Evolutionary conservation across 1,284 basidiomycete genomes (phyloP), one percentile per base, ranked within the genome.

Genomic region (Somion occarium): DNA sequence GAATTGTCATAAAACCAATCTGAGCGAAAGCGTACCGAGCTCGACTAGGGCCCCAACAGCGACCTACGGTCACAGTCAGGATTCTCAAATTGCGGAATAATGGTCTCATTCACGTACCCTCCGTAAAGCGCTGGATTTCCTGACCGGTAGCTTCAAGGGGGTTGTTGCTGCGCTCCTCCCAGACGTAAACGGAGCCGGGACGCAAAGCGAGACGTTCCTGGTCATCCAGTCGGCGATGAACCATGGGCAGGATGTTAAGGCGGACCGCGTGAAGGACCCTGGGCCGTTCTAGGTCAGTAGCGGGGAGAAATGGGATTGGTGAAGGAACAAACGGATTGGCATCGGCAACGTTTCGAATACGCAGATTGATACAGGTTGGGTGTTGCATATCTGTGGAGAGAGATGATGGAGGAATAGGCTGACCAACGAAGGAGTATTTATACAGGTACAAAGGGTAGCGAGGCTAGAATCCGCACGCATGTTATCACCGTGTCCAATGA

Each of bases 111-210:
- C 7, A 66, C 68, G 50, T 67, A 20, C 73, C 72, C 46, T 75
- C 73, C 1, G 73, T 75, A 62, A 73, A 74, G 3, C 72, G 63
- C 49, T 74, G 71, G 26, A 74, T 74, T 38, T 72, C 72, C 46
- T 70, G 67, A 20, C 69, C 71, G 22, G 66, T 65, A 19, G 65
- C 65, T 48, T 71, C 70, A 39, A 66, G 63, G n/a, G 69, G 67
- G 50, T 63, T 68, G 49, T 61, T 66, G 50, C 59, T 69, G 22
- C 70, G 69, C 51, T 74, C 72, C 56, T 75, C 73, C 74, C 74
- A 76, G 46, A 76, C 72, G 57, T 74, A 76, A 52, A 74, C 69
- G 55, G 68, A 69, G 44, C 74, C 74, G 7, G 73, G 61, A 18
- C 61, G 59, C 41, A 76, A 64, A 2, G 65, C 64, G 44, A 69